A percentile compares a stretch with the other conserved stretches of the same genome.
Conservation (phyloP, 257 asterid genomes). For the Capsicum rhomboideum region DNA sequence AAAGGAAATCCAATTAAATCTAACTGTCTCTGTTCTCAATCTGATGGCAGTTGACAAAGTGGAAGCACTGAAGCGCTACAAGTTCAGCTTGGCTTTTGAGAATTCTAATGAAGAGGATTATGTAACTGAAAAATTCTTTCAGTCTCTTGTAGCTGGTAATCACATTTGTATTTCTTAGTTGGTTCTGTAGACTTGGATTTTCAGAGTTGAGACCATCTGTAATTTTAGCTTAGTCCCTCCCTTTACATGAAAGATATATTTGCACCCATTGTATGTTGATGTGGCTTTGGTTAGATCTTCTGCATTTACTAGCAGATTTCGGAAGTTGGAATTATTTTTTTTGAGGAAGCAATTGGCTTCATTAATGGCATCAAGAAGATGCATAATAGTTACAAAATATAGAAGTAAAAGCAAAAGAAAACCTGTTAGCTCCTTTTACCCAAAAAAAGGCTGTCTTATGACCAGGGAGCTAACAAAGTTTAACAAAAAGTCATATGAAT, state of each 20-base stretch:
- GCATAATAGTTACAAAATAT: neutral
- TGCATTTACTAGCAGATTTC: neutral
- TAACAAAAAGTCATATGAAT: too few species aligned
- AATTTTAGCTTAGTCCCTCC: neutral
- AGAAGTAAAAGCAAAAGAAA: neutral
- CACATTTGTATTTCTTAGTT: neutral
- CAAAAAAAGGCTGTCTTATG: neutral
- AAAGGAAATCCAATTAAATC: neutral
- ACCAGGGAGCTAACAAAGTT: neutral
- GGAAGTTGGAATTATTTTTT: neutral
- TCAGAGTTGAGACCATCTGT: neutral
- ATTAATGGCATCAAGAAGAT: neutral
- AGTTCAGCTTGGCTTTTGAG: constrained; percentile 96
- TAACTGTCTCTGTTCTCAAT: neutral
- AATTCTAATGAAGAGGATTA: constrained; percentile 97
- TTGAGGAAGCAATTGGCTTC: neutral
- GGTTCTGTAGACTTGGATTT: neutral
- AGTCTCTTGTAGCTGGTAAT: constrained; percentile 96
- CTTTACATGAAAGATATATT: neutral
- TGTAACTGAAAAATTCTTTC: constrained; percentile 91
- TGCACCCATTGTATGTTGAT: neutral
- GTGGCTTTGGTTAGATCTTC: neutral
- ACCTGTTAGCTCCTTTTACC: neutral
- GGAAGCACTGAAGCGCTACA: constrained; percentile 64
- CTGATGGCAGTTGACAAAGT: constrained; percentile 80